Percentiles rank a stretch among this genome's conserved stretches.
phyloP scores from a whole-genome alignment of 345 rosid species.

The Acer yangbiense region DNA sequence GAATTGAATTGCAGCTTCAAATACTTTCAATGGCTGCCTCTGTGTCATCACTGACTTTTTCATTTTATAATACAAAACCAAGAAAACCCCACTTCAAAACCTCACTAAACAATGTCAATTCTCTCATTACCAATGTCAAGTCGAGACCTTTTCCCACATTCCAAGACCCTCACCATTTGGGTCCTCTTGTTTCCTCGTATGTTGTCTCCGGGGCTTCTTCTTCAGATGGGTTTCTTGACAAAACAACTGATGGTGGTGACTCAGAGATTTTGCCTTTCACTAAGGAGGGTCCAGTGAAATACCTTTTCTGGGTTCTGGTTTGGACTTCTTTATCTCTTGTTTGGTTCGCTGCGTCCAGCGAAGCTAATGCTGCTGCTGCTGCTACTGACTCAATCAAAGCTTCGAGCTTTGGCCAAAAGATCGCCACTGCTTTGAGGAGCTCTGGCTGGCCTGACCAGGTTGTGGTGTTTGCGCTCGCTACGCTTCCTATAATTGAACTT shows the following conservation, averaged over 20 bases:
- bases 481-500: slow-evolving; percentile 88
- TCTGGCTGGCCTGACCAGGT: slow-evolving; percentile 85
- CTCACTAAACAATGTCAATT: slow-evolving; percentile 26
- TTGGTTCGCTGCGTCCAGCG: slow-evolving; percentile 79
- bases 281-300: slow-evolving; percentile 49
- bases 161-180: slow-evolving; percentile 13
- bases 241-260: slow-evolving; percentile 32
- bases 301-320: slow-evolving; percentile 56
- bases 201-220: slow-evolving; percentile 26
- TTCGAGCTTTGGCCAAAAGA: slow-evolving; percentile 72
- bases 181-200: slow-evolving; percentile 20
- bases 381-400: slow-evolving; percentile 66
- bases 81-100: slow-evolving; percentile 36
- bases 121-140: slow-evolving; percentile 9
- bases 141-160: slow-evolving; percentile 23
- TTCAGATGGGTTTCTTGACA: slow-evolving; percentile 34
- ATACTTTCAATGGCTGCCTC: slow-evolving; percentile 51
- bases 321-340: slow-evolving; percentile 78
- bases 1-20: neutral
- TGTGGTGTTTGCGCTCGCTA: slow-evolving; percentile 88
- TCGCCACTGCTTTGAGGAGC: slow-evolving; percentile 64
- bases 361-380: slow-evolving; percentile 69
- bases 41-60: slow-evolving; percentile 27
- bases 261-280: slow-evolving; percentile 32
- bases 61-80: slow-evolving; percentile 24